phyloP scores from a whole-genome alignment of 2,329 filamentous ascomycete species.

The Furcasterigmium furcatum region DNA sequence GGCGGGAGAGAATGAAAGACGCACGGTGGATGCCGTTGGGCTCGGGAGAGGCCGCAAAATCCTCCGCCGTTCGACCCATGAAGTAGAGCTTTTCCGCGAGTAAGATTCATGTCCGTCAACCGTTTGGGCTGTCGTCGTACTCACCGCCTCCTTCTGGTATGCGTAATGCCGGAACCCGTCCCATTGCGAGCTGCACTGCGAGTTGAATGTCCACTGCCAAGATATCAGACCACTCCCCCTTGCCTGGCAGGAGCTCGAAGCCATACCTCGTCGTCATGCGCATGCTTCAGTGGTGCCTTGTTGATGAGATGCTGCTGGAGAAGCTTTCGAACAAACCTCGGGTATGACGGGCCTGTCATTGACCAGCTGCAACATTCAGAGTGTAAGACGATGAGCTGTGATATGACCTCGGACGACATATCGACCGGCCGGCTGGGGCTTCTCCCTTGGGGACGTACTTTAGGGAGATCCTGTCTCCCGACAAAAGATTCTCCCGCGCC shows the following conservation, averaged over 20 bases:
- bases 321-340: slow-evolving; percentile 15
- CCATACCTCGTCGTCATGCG: slow-evolving; percentile 20
- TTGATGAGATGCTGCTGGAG: slow-evolving; percentile 14
- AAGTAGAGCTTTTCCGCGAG: slow-evolving; percentile 14
- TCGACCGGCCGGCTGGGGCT: no score
- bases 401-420: no score
- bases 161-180: slow-evolving; percentile 32
- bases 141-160: slow-evolving; percentile 15
- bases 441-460: slow-evolving; percentile 14
- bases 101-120: neutral
- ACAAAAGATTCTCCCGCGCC: slow-evolving; percentile 10
- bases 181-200: slow-evolving; percentile 35
- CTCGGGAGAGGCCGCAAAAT: slow-evolving; percentile 26
- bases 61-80: slow-evolving; percentile 33
- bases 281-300: slow-evolving; percentile 18
- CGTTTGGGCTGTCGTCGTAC: neutral
- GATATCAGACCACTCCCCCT: no score
- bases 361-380: no score
- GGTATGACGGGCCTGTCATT: no score
- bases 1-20: no score
- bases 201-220: slow-evolving; percentile 25
- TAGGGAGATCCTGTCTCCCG: slow-evolving; percentile 11
- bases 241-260: slow-evolving; percentile 18
- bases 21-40: no score
- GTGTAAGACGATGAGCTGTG: no score